Evolutionary conservation across 768 basidiomycete genomes (phyloP), one percentile per base, ranked within the genome.

Genomic region (Nidularia sp.): DNA sequence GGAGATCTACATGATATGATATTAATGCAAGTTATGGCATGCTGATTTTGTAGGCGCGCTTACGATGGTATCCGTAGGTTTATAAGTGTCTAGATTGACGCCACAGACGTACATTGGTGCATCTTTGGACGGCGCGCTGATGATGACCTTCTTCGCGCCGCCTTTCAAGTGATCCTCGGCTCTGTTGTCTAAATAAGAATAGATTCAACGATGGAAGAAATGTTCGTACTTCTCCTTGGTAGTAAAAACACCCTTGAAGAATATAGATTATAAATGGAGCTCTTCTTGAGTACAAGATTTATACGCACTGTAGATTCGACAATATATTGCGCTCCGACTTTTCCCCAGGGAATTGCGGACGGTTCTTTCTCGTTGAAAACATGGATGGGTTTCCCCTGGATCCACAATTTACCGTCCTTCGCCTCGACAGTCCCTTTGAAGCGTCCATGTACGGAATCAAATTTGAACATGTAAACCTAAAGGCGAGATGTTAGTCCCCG

Each of bases 111-210:
- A 93, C 93, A 93, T 94, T 51, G 92, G 93, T 9, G 89, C 90
- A 66, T 93, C 91, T 22, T 88, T 77, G 7, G 94, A 97, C 55
- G 94, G 95, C 35, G 95, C 94, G 54, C 94, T 93, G 78, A 98
- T 97, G 74, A 98, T 79, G 67, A 98, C 95, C 79, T 95, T 97
- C 84, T 97, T 97, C 62, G 95, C 96, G 62, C 95, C 95, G 57
- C 92, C 95, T 72, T 93, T 90, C 71, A 98, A 74, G 76, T 97
- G 96, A 53, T 81, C 83, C 35, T 76, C 73, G 42, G 95, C 95
- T 75, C 85, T 88, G 53, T 44, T 22, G 18, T 18, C 50, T 60
- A n/a, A 64, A 57, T n/a, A 3, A 53, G 51, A 22, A 48, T 15
- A 47, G 22, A 12, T 32, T 56, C 33, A 10, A 29, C 2, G 3